These are phyloP conservation scores for Metschnikowia lunata DNA, from an alignment of 805 yeast genomes.

Conservation along the genomic window DNA sequence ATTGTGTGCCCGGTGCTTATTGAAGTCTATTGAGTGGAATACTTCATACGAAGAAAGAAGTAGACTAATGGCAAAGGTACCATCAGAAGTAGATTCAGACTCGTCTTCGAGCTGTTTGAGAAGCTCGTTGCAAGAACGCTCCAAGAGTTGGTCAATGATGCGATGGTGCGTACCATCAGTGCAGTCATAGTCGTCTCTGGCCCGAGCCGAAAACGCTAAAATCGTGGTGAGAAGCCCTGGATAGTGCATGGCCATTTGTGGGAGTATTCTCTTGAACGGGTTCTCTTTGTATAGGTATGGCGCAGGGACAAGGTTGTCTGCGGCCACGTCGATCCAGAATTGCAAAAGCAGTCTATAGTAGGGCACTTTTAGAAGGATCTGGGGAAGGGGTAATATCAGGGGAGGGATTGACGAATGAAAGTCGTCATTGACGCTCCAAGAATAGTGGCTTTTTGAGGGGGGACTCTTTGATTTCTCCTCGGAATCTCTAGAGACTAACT, in stretches of 20 bases:
- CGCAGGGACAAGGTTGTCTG: slow-evolving; percentile 61
- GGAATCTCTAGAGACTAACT: neutral
- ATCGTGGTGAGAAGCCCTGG: slow-evolving; percentile 55
- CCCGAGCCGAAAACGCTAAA: slow-evolving; percentile 40
- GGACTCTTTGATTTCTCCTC: neutral
- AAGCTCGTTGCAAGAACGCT: slow-evolving; percentile 55
- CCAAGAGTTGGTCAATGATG: slow-evolving; percentile 48
- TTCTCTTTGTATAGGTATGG: slow-evolving; percentile 55
- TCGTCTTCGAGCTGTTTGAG: slow-evolving; percentile 47
- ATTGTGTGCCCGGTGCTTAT: slow-evolving; percentile 60
- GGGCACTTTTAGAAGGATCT: slow-evolving; percentile 53
- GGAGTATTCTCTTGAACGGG: slow-evolving; percentile 63
- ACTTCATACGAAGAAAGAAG: slow-evolving; percentile 54
- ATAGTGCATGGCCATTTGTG: slow-evolving; percentile 61
- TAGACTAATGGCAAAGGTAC: slow-evolving; percentile 59
- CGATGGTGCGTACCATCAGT: slow-evolving; percentile 29
- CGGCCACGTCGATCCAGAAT: slow-evolving; percentile 57
- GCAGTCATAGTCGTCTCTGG: slow-evolving; percentile 25
- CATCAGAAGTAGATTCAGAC: slow-evolving; percentile 55
- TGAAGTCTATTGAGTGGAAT: slow-evolving; percentile 40
- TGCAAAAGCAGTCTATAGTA: slow-evolving; percentile 58
- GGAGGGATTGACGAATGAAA: slow-evolving; percentile 24
- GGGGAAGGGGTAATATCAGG: slow-evolving; percentile 47
- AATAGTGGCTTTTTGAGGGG: neutral
- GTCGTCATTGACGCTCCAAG: too few relatives aligned